Base-by-base conservation (phyloP, 495 filamentous ascomycete genomes). In the Aspergillus biplanus region DNA sequence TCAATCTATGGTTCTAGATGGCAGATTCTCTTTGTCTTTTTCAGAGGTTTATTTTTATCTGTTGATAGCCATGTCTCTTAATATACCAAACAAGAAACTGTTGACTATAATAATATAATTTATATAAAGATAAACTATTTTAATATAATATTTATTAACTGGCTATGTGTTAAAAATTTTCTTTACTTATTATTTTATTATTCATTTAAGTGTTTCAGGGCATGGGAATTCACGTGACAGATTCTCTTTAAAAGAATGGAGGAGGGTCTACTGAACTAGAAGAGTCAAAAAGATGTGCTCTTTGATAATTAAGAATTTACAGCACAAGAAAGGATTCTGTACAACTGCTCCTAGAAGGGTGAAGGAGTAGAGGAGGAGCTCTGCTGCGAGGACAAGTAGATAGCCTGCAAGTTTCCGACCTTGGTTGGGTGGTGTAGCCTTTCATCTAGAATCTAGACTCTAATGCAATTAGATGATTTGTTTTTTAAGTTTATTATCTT, bases 191-290 rank as follows among this genome's bases (percentile, higher is more conserved):
- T 44, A 3, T 44, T 50, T 6, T 31, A 5, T 1, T 18, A 21
- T 21, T 27, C 7, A 11, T 50, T 50, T 27, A 27, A 8, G 9
- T 18, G 27, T 50, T 8, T 67, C 42, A 63, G 65, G 65, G 60
- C 39, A 67, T 49, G 53, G 37, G 42, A 4, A 39, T 47, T 44
- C 65, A 67, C 65, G 60, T 67, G 65, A 67, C 52, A 35, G 7
- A 1, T 11, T 13, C 57, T 50, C 58, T 33, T 9, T 31, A 12
- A 15, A 1, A 31, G 33, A 2, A 6, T 50, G 16, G 21, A 21
- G 3, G 47, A 31, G 18, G n/a, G 16, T 6, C 6, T n/a, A 12
- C 5, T 2, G 16, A 9, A 21, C 16, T 8, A 7, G 16, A 21
- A 50, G 16, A 50, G 16, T 5, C 18, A 49, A 21, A 49, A 4